Base-by-base conservation (phyloP, 768 basidiomycete species). In the Udeniomyces megalosporus region DNA sequence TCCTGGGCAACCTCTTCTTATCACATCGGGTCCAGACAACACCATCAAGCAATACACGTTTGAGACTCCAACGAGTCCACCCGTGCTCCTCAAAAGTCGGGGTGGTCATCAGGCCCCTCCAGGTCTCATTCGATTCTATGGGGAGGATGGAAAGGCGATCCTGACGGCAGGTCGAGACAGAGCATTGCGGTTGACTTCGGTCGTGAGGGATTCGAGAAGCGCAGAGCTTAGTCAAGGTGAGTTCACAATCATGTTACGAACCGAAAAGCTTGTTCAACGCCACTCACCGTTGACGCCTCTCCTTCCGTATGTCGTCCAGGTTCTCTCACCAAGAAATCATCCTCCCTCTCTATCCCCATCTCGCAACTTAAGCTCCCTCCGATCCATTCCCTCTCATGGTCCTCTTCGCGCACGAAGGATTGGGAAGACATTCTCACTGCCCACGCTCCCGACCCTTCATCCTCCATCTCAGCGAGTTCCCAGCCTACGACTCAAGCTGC, bases 21-120 rank as follows among this genome's bases (percentile, higher is more conserved):
- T 97, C 64, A 91, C 83, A 35, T 88, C 87, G 2, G 87, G 90
- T 24, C 86, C 85, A 66, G 95, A 97, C 70, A 99, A 99, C 72
- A 87, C 88, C 68, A 80, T 99, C 63, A 96, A 96, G 92, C 92
- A 99, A 91, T 97, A 93, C 92, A 71, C 93, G 24, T 92, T 93
- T 68, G 95, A 97, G 69, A 87, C 91, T 0, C 88, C 90, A 0
- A 85, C 86, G 0, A 78, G 85, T 1, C 77, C 86, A 26, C 93
- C 95, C 1, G 80, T 88, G 60, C 76, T 97, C 12, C 79, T 96
- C 28, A 97, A 96, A 76, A 88, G 81, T 72, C 82, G 95, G 50
- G 85, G 88, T 0, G 95, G 95, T 38, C 95, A 99, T 69, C 86
- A 86, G 66, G 79, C 82, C 0, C 90, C 95, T 20, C 91, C 91